A percentile compares a stretch with the other conserved stretches of the same genome.
Conservation (phyloP, 179 eudicot species). For the Pouteria campechiana region DNA sequence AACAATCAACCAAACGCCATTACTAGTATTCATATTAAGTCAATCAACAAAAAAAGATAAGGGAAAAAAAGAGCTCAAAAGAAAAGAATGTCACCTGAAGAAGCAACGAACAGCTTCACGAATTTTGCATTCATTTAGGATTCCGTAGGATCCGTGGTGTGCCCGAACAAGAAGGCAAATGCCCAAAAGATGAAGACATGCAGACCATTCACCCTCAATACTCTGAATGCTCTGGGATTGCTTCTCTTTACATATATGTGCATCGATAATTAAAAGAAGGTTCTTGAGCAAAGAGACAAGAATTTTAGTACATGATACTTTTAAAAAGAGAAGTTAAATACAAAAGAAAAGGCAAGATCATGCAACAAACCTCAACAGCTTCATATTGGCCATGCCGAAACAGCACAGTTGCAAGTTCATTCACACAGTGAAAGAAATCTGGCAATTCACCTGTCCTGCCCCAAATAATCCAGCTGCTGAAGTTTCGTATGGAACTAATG, state of each 20-base stretch:
- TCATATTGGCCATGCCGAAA: conserved; percentile 72
- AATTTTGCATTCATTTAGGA: conserved; percentile 49
- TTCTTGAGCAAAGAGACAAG: conserved; percentile 28
- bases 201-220: conserved; percentile 55
- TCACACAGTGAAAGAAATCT: conserved; percentile 56
- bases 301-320: neutral
- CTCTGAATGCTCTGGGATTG: conserved; percentile 62
- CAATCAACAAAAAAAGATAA: too few species aligned
- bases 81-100: conserved; percentile 46
- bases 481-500: conserved; percentile 38
- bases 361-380: conserved; percentile 70
- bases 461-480: conserved; percentile 84
- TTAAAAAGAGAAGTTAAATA: neutral
- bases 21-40: too few species aligned
- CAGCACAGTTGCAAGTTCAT: conserved; percentile 60
- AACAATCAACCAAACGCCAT: too few species aligned
- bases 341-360: neutral
- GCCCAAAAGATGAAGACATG: conserved; percentile 80
- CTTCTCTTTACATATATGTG: conserved; percentile 65
- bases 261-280: conserved; percentile 61
- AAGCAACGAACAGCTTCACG: conserved; percentile 83
- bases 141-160: conserved; percentile 34
- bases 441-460: conserved; percentile 49
- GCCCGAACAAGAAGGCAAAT: conserved; percentile 87
- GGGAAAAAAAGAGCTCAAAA: neutral